Evolutionary conservation across 805 yeast species (phyloP), one percentile per base, ranked within the genome.

Genomic region (Candida multigemmis): DNA sequence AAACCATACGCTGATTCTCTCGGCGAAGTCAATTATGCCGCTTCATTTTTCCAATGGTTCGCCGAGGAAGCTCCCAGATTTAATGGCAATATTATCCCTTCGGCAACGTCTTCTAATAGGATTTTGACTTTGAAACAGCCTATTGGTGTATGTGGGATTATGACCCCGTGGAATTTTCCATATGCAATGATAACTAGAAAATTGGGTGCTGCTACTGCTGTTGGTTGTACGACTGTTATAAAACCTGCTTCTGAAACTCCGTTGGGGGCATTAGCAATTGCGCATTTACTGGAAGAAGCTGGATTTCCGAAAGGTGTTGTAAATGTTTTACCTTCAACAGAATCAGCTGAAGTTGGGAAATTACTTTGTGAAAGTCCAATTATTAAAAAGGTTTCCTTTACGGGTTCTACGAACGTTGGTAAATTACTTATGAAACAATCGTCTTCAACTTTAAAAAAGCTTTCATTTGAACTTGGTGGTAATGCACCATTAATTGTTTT

Each of bases 161-260:
- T 81, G 41, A 77, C 89, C 3, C 91, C 91, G 3, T 81, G 91
- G 91, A 81, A 82, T 51, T 82, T 81, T 52, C 93, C 93, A 3
- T 55, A 74, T 13, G 83, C 87, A 3, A 79, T 78, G 87, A 75
- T 77, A 34, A 67, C 85, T 5, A 59, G 86, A 37, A 79, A 79
- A 45, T 53, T 75, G 27, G 87, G 80, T 12, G 85, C 89, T 17
- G 85, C 84, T 2, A 44, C 77, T 16, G 87, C 91, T 11, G 80
- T 82, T 10, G 93, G 91, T 2, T 80, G 89, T 50, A 73, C 89
- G 5, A 56, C 77, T 3, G 83, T 81, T 6, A 61, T 82, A 39
- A 81, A 80, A 53, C 91, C 91, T 2, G 89, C 84, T 10, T 57
- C 69, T 3, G 83, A 77, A 43, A 81, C 91, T 16, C 91, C 93